Evolutionary conservation across 441 rosid species (phyloP).

Genomic region (Sinapis alba): DNA sequence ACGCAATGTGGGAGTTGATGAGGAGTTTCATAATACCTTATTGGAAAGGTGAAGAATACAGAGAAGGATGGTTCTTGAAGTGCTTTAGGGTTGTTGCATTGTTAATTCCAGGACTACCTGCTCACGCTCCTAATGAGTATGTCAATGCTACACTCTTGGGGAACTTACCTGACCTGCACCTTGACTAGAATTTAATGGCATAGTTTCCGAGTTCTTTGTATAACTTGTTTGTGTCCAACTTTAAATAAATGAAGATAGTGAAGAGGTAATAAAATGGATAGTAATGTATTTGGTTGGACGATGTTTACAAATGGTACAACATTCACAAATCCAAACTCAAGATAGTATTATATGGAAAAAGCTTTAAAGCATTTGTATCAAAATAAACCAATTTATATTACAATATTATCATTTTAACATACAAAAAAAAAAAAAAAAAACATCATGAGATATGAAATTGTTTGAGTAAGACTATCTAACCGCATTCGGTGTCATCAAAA

Average conservation of each 20-base stretch:
- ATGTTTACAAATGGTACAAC: neutral
- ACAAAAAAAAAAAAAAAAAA: neutral
- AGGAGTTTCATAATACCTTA: slow-evolving; percentile 56
- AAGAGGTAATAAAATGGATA: neutral
- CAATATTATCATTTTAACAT: neutral
- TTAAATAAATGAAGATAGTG: neutral
- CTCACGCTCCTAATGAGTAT: slow-evolving; percentile 65
- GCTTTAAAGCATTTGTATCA: neutral
- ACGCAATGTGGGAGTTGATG: slow-evolving; percentile 67
- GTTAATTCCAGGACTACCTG: slow-evolving; percentile 61
- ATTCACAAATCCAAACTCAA: neutral
- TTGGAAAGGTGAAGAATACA: slow-evolving; percentile 47
- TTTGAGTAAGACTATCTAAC: neutral
- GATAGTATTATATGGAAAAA: neutral
- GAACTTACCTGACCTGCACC: slow-evolving; percentile 21
- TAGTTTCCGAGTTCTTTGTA: slow-evolving; percentile 7
- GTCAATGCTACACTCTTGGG: slow-evolving; percentile 55
- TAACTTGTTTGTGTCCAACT: neutral
- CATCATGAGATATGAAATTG: neutral
- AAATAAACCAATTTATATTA: neutral
- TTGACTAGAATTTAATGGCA: neutral
- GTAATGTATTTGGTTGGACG: neutral
- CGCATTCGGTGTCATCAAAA: neutral
- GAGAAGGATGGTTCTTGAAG: slow-evolving; percentile 55
- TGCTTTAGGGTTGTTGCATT: slow-evolving; percentile 51